Base-by-base conservation (phyloP, 768 basidiomycete species). In the Cystoderma amianthinum region DNA sequence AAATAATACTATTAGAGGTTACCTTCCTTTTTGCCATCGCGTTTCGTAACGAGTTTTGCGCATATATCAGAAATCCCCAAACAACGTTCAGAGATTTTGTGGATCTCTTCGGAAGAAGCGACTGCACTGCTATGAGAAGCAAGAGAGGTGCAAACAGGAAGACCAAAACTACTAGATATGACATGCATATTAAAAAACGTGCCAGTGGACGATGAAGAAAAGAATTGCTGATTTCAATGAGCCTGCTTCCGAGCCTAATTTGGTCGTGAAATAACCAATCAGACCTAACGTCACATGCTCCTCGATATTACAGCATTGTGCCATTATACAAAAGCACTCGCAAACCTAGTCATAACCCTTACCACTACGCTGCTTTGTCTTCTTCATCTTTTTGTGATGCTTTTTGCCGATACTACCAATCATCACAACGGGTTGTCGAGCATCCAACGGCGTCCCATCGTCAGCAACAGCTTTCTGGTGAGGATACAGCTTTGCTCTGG, bases 311-410 rank as follows among this genome's bases (percentile, higher is more conserved):
- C 44, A 45, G 35, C 38, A 40, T 35, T 33, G 19, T 25, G 25
- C 34, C 35, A 7, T 7, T 28, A 28, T 28, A 7, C 25, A 28
- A n/a, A 28, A 28, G 25, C 25, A 28, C 25, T n/a, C n/a, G n/a
- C n/a, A 28, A 28, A n/a, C 25, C 25, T 46, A 63, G 58, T 96
- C 95, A 52, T 97, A 98, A 17, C 95, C 95, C 54, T 78, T 85
- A 11, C 95, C 95, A 55, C 90, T 92, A 47, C 95, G 70, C 61
- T 94, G 86, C 65, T 98, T 98, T 36, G 76, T 76, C 36, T 82
- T 65, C 55, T 85, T 83, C 62, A 72, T 63, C 56, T 82, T 85
- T 63, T 91, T 96, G 67, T 91, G 86, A 49, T 80, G 81, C 57
- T 89, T 92, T 40, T 65, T 53, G 57, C 69, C 40, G 64, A 65